Conservation (phyloP, 345 rosid genomes). For the Psidium friedrichsthalianum region DNA sequence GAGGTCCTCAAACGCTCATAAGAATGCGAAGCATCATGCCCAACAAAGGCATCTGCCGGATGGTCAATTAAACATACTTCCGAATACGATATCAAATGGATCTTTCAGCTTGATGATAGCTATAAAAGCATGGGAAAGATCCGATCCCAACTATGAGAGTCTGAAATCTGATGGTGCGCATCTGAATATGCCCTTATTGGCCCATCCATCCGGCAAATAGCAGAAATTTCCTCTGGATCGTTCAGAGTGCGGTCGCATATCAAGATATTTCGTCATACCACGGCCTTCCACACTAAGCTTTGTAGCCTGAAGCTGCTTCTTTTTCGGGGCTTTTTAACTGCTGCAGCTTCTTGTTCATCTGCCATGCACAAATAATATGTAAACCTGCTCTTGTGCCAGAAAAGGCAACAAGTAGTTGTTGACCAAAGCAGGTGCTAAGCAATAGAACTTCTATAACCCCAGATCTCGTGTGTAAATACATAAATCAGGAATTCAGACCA, state of each 20-base stretch:
- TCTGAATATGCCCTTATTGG: background rate
- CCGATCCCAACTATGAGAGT: background rate
- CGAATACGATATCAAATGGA: background rate
- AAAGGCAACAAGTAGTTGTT: background rate
- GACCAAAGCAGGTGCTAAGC: background rate
- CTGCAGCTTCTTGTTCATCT: slow-evolving; percentile 96
- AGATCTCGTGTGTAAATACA: background rate
- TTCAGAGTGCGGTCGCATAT: background rate
- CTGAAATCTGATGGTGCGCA: background rate
- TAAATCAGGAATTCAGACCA: background rate
- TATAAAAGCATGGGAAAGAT: background rate
- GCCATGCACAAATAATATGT: slow-evolving; percentile 5
- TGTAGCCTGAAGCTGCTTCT: slow-evolving; percentile 87
- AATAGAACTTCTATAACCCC: background rate
- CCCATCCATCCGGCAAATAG: background rate
- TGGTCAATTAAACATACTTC: background rate
- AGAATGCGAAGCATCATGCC: background rate
- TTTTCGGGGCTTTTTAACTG: slow-evolving; percentile 92
- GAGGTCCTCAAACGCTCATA: background rate
- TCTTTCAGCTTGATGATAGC: background rate
- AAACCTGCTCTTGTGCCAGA: background rate
- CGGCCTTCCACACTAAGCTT: slow-evolving; percentile 93
- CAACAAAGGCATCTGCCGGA: background rate
- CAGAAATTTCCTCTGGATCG: background rate
- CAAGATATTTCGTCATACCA: slow-evolving; percentile 90